Base-by-base conservation (phyloP, 192 early-diverging fungal genomes). In the Backusella circina region DNA sequence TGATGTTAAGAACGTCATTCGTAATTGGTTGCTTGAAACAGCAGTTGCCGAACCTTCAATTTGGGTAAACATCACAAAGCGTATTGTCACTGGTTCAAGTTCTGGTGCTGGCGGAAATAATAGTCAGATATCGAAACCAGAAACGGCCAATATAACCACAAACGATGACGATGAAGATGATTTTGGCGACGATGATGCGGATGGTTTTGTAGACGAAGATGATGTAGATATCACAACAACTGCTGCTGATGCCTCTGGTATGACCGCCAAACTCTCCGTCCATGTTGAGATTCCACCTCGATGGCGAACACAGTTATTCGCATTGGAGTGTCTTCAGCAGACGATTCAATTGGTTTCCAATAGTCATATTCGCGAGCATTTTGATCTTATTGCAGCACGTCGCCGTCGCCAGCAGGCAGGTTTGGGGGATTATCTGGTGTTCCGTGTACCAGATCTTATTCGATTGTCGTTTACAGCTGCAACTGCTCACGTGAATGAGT, bases 391-490 rank as follows among this genome's bases (percentile, higher is more conserved):
- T 5, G 23, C 85, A 13, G 93, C 93, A 1, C 81, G 92, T 16
- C 75, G 84, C 33, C 84, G 87, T 15, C 78, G 82, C 7, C 81
- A 88, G 71, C 84, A 87, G 61, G 83, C 80, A 65, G 87, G 85
- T 1, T 65, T 79, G 37, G 86, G 85, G 3, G 94, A 95, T 72
- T 95, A 86, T 66, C 79, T 96, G 13, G 91, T 94, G 1, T 89
- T 93, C 44, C 84, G 88, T 39, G 82, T 99, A 1, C 88, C 90
- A 0, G 97, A 98, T 69, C 67, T 99, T 54, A 91, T 99, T 44
- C 91, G 95, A 8, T 90, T 97, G 75, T 94, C 95, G 0, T 97
- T 98, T 65, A 91, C 90, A 54, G 94, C 97, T 0, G 92, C 96
- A 2, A 94, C 96, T 0, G 86, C 91, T 1, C 86, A 87, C 23